A percentile compares a stretch with the other conserved stretches of the same genome.
Evolutionary conservation across 2,329 filamentous ascomycete genomes (phyloP).

Genomic region (Arachnomyces sp.): DNA sequence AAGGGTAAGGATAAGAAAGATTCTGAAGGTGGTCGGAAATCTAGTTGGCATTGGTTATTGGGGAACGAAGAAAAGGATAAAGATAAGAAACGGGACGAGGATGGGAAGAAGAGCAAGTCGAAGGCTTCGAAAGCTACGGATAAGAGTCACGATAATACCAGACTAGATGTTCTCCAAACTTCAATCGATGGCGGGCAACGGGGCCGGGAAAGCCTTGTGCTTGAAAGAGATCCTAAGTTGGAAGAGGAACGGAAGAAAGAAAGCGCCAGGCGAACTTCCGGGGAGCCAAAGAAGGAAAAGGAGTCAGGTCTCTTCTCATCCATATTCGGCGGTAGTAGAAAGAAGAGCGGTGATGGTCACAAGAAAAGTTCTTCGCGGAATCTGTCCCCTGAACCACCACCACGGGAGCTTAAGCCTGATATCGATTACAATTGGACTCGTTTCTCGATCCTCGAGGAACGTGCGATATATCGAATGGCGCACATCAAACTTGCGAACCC

Average conservation of each 20-base stretch:
- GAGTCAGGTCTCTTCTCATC: slow-evolving; percentile 82
- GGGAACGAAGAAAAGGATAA: slow-evolving; percentile 62
- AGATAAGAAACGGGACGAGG: slow-evolving; percentile 42
- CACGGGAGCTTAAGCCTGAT: slow-evolving; percentile 68
- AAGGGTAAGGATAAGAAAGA: slow-evolving; percentile 59
- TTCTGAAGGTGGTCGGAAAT: slow-evolving; percentile 62
- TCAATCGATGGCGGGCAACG: slow-evolving; percentile 62
- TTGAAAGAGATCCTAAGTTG: slow-evolving; percentile 69
- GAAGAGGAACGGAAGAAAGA: slow-evolving; percentile 69
- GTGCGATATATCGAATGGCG: slow-evolving; percentile 96
- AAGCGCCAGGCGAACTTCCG: slow-evolving; percentile 59
- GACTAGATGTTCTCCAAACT: slow-evolving; percentile 77
- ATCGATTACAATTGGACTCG: slow-evolving; percentile 94
- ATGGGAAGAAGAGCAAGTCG: slow-evolving; percentile 59
- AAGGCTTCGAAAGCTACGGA: slow-evolving; percentile 48
- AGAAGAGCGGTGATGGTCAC: slow-evolving; percentile 68
- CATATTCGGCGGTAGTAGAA: slow-evolving; percentile 83
- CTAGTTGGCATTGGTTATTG: slow-evolving; percentile 70
- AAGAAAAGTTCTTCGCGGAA: slow-evolving; percentile 68
- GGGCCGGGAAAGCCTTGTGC: slow-evolving; percentile 65
- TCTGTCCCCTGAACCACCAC: slow-evolving; percentile 71
- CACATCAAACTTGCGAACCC: slow-evolving; percentile 99
- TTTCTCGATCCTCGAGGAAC: slow-evolving; percentile 89
- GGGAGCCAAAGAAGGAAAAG: slow-evolving; percentile 73
- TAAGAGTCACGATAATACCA: slow-evolving; percentile 62